These are phyloP conservation scores for Neofusicoccum kwambonambiense DNA, from an alignment of 2,329 filamentous ascomycete species.

Conservation along the genomic window DNA sequence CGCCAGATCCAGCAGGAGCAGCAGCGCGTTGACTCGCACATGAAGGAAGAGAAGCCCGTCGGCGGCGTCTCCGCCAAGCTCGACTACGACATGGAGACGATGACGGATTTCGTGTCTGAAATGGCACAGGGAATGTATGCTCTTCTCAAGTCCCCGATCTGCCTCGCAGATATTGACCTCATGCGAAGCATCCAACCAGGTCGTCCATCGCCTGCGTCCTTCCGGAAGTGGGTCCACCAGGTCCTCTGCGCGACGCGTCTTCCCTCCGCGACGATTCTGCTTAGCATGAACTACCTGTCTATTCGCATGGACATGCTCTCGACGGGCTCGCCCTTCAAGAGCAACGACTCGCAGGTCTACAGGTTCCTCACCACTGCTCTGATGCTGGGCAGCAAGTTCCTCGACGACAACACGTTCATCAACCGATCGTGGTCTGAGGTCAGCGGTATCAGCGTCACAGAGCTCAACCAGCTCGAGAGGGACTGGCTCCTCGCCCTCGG, in stretches of 20 bases:
- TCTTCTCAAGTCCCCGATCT: constrained; percentile 54
- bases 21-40: constrained; percentile 39
- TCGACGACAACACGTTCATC: constrained; percentile 97
- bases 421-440: constrained; percentile 97
- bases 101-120: constrained; percentile 92
- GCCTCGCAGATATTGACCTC: constrained; percentile 62
- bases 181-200: constrained; percentile 62
- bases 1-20: constrained; percentile 36
- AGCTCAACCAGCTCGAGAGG: constrained; percentile 82
- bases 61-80: constrained; percentile 91
- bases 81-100: constrained; percentile 94
- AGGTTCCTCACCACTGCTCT: constrained; percentile 82
- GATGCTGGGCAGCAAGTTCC: constrained; percentile 88
- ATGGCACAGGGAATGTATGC: constrained; percentile 76
- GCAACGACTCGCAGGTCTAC: constrained; percentile 71
- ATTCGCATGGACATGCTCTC: constrained; percentile 77
- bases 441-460: constrained; percentile 79
- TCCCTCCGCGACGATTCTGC: constrained; percentile 84
- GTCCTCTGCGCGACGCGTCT: constrained; percentile 87
- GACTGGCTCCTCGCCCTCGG: constrained; percentile 82
- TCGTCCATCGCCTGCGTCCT: constrained; percentile 65
- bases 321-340: constrained; percentile 38
- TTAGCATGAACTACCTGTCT: constrained; percentile 86
- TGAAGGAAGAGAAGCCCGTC: constrained; percentile 65
- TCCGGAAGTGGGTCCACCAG: constrained; percentile 88